Evolutionary conservation across 768 basidiomycete genomes (phyloP), one percentile per base, ranked within the genome.

Genomic region (Lactarius tabidus): DNA sequence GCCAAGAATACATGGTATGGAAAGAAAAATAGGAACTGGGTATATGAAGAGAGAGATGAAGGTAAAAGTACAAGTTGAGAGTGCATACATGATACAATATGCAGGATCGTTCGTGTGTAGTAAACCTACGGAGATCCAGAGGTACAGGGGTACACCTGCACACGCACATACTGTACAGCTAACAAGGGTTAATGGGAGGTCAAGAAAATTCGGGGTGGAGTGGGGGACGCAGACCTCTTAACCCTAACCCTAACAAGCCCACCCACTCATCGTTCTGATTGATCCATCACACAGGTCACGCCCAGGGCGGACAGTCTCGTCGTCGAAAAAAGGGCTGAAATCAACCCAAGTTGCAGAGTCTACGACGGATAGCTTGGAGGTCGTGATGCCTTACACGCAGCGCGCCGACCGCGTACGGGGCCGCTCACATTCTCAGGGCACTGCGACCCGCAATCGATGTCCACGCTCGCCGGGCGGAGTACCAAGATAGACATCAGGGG

Each of bases 351-450:
- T 8, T 2, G 52, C 59, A 2, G 56, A 57, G 29, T 63, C 70
- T 38, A 36, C 1, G 20, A 71, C 6, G 59, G 63, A 3, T n/a
- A n/a, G n/a, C 33, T 8, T 8, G 8, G 4, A 33, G 33, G 33
- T 33, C 10, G 45, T 90, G 26, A 63, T 75, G 0, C 76, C 1
- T 77, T 98, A 0, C 86, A 95, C 71, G 77, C 81, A 0, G 74
- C 85, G 0, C 82, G 98, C 0, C 94, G 94, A 0, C 74, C 87
- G 2, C 85, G 87, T 23, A 93, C 95, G 0, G 94, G 93, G 0
- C 74, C 98, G 28, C 76, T 98, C 59, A 79, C 98, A 45, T 87
- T 97, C 72, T 91, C 90, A 0, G 95, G 95, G 1, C 93, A 98
- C 71, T 86, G 87, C 0, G 92, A 97, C 73, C 95, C 95, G 0